phyloP scores from a whole-genome alignment of 768 basidiomycete species.

The Dioszegia aurantiaca region DNA sequence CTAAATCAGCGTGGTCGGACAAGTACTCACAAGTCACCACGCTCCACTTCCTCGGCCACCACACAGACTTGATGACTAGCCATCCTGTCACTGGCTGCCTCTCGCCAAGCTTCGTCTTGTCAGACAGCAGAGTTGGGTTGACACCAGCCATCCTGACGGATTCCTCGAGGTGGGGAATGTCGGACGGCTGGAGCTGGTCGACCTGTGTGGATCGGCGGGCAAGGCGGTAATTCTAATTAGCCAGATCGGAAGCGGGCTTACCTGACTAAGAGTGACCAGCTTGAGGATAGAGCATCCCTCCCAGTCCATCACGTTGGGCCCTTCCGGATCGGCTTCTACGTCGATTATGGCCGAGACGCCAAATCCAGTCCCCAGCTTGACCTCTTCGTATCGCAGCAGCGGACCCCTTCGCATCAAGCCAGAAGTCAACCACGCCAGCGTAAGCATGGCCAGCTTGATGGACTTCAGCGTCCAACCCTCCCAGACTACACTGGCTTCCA shows the following conservation, averaged over 20 bases:
- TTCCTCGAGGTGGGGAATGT: constrained; percentile 38
- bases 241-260: constrained; percentile 14
- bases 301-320: constrained; percentile 34
- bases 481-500: not conserved
- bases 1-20: constrained; percentile 13
- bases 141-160: constrained; percentile 29
- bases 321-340: constrained; percentile 2
- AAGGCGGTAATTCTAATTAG: constrained; percentile 24
- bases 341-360: constrained; percentile 29
- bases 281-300: constrained; percentile 29
- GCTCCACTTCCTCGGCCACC: constrained; percentile 21
- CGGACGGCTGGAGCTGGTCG: constrained; percentile 21
- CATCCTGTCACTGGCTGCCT: constrained; percentile 25
- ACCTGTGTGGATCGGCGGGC: constrained; percentile 25
- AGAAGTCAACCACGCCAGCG: constrained; percentile 16
- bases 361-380: constrained; percentile 36
- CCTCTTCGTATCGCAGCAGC: constrained; percentile 29
- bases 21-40: constrained; percentile 29
- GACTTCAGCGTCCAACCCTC: constrained; percentile 9
- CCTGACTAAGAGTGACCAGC: constrained; percentile 34
- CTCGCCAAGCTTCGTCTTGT: not conserved
- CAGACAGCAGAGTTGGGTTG: constrained; percentile 8
- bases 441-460: constrained; percentile 12
- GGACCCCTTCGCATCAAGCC: constrained; percentile 45
- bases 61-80: constrained; percentile 27